Base-by-base conservation (phyloP, 2,329 filamentous ascomycete genomes). In the Didymosphaeria variabile region DNA sequence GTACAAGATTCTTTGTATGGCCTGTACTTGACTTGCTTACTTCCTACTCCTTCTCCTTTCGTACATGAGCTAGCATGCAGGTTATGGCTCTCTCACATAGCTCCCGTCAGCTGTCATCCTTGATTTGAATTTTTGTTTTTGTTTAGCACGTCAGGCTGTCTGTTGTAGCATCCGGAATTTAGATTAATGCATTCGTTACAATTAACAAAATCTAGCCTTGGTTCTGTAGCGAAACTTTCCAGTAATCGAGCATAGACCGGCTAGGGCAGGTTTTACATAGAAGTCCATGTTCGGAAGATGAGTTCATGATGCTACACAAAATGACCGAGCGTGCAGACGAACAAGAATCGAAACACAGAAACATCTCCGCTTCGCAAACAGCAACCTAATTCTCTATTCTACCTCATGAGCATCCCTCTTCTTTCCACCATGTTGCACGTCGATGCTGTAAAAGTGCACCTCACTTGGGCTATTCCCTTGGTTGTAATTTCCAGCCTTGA, bases 401-500 rank as follows among this genome's bases (percentile, higher is more conserved):
- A 23, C 42, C 8, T 10, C 42, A 21, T 23, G 42, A n/a, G 19
- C 19, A 17, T 15, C n/a, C 19, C 13, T 52, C 49, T 52, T 52
- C 31, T 38, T 26, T 8, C 49, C 49, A 36, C 36, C 50, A 42
- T 53, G 50, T 21, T 53, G 50, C 6, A 69, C 55, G 56, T 65
- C 56, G 38, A 72, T 67, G 34, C 60, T 58, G 19, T 64, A 65
- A 19, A 72, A 63, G 2, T 58, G 23, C 34, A 72, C 67, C 56
- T 68, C 65, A 19, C 63, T 68, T 32, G 65, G 62, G 32, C 58
- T 62, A 19, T 62, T 55, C 5, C 69, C 67, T 58, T 72, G 67
- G 21, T 70, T 69, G 32, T 72, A 72, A 29, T 72, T 72, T 2
- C 66, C 69, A 19, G 65, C 67, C 55, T 72, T 69, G 58, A 69